Conservation (phyloP, 805 yeast species). For the Candida lessepsii region DNA sequence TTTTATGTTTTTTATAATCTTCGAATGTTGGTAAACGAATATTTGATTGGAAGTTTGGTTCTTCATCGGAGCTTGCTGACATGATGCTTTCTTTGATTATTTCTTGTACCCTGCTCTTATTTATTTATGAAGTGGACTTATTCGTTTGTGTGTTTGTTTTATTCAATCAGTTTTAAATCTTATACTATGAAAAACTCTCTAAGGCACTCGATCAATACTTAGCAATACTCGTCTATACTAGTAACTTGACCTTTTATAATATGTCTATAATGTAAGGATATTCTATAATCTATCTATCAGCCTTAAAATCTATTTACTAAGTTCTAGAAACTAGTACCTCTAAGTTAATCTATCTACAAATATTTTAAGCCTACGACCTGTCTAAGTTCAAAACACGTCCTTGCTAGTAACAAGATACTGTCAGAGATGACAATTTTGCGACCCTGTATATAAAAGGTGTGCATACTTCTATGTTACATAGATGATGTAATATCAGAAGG, state of each 20-base stretch:
- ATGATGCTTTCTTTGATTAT: neutral
- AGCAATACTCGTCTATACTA: no score
- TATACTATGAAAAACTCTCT: no score
- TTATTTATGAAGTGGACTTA: neutral
- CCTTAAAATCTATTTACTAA: no score
- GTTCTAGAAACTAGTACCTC: no score
- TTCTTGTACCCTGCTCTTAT: no score
- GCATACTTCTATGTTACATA: conserved; percentile 3
- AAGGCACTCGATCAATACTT: no score
- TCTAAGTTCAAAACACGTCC: neutral
- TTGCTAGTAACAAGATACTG: conserved; percentile 1
- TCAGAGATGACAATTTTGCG: conserved; percentile 1
- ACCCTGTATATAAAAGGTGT: conserved; percentile 3
- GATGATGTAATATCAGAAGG: neutral
- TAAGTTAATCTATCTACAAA: no score
- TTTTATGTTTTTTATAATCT: conserved; percentile 18
- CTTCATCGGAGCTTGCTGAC: conserved; percentile 32
- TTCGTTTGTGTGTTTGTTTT: neutral
- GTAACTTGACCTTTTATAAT: no score
- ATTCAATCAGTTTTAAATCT: no score
- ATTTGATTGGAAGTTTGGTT: conserved; percentile 24
- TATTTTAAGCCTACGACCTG: no score
- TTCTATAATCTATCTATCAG: no score
- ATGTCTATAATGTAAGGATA: no score
- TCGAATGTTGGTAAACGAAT: conserved; percentile 32